Evolutionary conservation across 306 rosid species (phyloP).

Genomic region (Medicago lupulina): DNA sequence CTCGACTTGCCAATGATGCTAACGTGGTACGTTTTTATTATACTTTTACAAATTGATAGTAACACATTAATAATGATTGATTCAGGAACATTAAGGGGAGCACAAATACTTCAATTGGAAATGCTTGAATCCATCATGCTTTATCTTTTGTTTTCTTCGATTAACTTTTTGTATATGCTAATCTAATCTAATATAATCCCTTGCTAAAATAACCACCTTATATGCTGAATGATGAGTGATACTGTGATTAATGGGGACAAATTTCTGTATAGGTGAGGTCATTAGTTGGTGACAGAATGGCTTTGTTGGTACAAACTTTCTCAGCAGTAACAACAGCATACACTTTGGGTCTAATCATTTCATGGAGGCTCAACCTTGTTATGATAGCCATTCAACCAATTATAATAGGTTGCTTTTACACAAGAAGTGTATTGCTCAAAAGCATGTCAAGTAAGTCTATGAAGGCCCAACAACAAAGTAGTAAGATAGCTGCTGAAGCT

Average conservation of each 20-base stretch:
- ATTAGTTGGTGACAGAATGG: constrained; percentile 62
- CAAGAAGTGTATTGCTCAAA: constrained; percentile 47
- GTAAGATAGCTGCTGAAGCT: constrained; percentile 57
- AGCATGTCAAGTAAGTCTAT: constrained; percentile 48
- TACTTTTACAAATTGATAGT: background rate
- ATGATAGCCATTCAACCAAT: constrained; percentile 55
- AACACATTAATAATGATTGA: no score
- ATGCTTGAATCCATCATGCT: background rate
- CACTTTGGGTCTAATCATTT: constrained; percentile 53
- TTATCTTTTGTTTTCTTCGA: background rate
- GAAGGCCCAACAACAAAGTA: constrained; percentile 52
- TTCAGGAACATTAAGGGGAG: no score
- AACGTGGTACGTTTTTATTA: constrained; percentile 43
- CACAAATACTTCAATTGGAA: background rate
- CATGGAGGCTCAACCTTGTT: constrained; percentile 58
- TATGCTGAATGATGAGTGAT: background rate
- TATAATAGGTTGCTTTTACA: constrained; percentile 47
- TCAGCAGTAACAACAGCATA: constrained; percentile 55
- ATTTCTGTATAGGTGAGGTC: constrained; percentile 53
- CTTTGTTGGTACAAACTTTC: constrained; percentile 52
- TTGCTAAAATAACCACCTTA: background rate
- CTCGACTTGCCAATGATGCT: constrained; percentile 60
- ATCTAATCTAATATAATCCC: background rate
- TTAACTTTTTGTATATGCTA: background rate
- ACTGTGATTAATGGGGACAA: no score